phyloP scores from a whole-genome alignment of 1,284 basidiomycete species.

The Cerrena zonata region DNA sequence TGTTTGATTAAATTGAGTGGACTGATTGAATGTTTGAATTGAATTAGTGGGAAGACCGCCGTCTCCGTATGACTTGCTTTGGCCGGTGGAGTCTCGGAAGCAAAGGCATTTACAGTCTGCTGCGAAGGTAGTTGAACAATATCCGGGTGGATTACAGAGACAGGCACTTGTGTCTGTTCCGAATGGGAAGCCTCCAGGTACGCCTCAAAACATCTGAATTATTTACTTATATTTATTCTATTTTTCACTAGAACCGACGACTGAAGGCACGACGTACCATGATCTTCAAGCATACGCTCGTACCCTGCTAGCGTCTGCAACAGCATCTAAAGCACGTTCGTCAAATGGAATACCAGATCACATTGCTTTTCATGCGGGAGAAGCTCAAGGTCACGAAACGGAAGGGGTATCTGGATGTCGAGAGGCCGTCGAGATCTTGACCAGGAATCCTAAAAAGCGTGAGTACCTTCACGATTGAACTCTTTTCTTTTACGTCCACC shows the following conservation, averaged over 20 bases:
- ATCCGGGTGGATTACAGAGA: constrained; percentile 1
- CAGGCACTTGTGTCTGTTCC: not conserved
- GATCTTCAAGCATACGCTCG: constrained; percentile 34
- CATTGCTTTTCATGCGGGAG: not conserved
- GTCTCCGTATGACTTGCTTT: constrained; percentile 62
- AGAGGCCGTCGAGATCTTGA: constrained; percentile 86
- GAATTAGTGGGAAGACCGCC: constrained; percentile 46
- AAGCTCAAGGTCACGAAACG: constrained; percentile 20
- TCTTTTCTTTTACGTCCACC: too few relatives aligned
- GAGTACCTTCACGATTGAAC: constrained; percentile 19
- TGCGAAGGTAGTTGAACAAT: constrained; percentile 15
- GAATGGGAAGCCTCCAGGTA: not conserved
- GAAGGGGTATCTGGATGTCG: constrained; percentile 66
- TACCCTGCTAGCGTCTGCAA: constrained; percentile 41
- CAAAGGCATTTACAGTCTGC: constrained; percentile 11
- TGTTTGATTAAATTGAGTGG: not conserved
- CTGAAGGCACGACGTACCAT: constrained; percentile 18
- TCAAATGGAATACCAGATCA: constrained; percentile 19
- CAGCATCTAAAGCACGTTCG: constrained; percentile 28
- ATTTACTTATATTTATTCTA: not conserved
- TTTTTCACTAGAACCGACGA: not conserved
- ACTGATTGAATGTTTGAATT: not conserved
- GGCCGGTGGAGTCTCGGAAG: constrained; percentile 44
- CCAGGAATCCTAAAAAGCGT: constrained; percentile 85
- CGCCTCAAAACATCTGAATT: not conserved